Conservation (phyloP, 2,329 filamentous ascomycete species). For the Cytospora paraplurivora region DNA sequence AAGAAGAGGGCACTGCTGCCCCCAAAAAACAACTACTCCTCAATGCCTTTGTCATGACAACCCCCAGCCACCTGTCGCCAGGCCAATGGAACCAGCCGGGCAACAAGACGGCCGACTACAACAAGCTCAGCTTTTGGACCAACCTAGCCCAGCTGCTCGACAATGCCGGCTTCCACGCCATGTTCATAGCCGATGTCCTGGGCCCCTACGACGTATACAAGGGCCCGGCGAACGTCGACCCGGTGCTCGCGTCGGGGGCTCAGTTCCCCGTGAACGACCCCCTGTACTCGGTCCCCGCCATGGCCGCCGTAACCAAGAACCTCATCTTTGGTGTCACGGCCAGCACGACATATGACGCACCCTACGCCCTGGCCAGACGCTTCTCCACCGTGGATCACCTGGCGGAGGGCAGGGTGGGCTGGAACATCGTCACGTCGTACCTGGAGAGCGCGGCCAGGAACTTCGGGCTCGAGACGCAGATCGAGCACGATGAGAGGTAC, state of each 20-base stretch:
- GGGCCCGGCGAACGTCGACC: conserved; percentile 55
- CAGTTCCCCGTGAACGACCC: conserved; percentile 75
- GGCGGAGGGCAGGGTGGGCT: conserved; percentile 61
- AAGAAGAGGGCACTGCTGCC: too few relatives aligned
- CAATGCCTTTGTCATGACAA: too few relatives aligned
- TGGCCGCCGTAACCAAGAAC: conserved; percentile 69
- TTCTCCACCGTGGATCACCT: conserved; percentile 71
- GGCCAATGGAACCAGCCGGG: too few relatives aligned
- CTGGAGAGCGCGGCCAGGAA: conserved; percentile 71
- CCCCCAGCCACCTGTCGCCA: too few relatives aligned
- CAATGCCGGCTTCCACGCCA: conserved; percentile 41
- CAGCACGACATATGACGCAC: conserved; percentile 70
- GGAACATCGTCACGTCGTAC: conserved; percentile 71
- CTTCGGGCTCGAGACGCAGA: conserved; percentile 48
- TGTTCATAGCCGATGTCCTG: conserved; percentile 43
- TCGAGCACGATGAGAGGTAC: conserved; percentile 66
- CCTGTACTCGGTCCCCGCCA: conserved; percentile 62
- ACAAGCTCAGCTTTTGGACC: conserved; percentile 36
- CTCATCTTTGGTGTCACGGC: conserved; percentile 72
- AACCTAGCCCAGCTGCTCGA: conserved; percentile 41
- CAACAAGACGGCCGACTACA: conserved; percentile 23
- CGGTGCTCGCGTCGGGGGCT: conserved; percentile 62
- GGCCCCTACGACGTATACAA: conserved; percentile 73
- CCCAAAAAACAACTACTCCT: too few relatives aligned
- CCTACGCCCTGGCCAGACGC: conserved; percentile 67